Base-by-base conservation (phyloP, 768 basidiomycete genomes). In the Tephrocybe sp. region DNA sequence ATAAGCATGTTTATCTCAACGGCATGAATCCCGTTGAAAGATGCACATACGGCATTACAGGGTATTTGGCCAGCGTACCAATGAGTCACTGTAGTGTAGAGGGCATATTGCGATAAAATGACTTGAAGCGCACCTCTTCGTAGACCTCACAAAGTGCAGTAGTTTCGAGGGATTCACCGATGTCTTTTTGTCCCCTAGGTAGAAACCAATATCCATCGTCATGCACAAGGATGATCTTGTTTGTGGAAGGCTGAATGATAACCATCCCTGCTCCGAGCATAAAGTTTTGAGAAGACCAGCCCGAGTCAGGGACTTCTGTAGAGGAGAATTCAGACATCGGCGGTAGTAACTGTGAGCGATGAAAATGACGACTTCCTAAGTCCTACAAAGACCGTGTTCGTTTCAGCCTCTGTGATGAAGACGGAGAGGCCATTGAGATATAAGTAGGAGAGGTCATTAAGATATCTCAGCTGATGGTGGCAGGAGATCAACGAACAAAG, bases 171-270 rank as follows among this genome's bases (percentile, higher is more conserved):
- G 74, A 75, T 68, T 88, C 85, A 5, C 83, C 83, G 0, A 79
- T 57, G 61, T 88, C 85, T 62, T 87, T 88, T 40, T 85, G 65
- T 8, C 85, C 85, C 44, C 74, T 74, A 0, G 85, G 85, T 2
- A 86, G 69, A 61, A 86, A 84, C 75, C 75, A 86, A n/a, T 67
- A 60, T n/a, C n/a, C n/a, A n/a, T n/a, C n/a, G 48, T 83, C 79
- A 43, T 73, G 66, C 0, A 85, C 57, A 4, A 86, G 54, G 11
- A 84, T 78, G 19, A 85, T 58, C 56, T 77, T 78, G 11, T 70
- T 62, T 0, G 80, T 80, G 2, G 73, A 69, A n/a, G 77, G 76
- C 57, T 85, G 83, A 20, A 87, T 70, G 42, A 87, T 71, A 13
- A 83, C 78, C 79, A 83, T 79, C 14, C 82, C 84, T 2, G 77